Evolutionary conservation across 2,329 filamentous ascomycete genomes (phyloP).

Genomic region (Apiospora rasikravindrae): DNA sequence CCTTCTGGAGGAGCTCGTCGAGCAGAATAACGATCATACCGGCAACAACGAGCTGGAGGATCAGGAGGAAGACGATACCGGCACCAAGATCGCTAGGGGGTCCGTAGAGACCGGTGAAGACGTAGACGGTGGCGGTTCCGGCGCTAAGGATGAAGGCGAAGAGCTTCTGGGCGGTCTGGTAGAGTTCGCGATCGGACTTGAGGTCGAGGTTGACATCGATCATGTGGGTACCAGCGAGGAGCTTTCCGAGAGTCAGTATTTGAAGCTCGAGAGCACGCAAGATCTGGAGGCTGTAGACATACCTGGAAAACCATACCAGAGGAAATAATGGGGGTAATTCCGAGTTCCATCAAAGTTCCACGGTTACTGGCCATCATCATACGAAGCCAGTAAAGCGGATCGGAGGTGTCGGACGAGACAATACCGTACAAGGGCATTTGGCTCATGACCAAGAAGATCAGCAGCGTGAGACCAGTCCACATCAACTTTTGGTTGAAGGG

Average conservation of each 20-base stretch:
- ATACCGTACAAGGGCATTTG: slow-evolving; percentile 98
- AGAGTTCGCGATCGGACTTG: slow-evolving; percentile 99
- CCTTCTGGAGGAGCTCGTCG: slow-evolving; percentile 98
- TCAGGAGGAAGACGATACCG: slow-evolving; percentile 96
- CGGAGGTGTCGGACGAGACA: slow-evolving; percentile 97
- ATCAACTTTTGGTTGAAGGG: slow-evolving; percentile 99
- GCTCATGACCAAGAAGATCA: slow-evolving; percentile 99
- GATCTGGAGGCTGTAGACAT: slow-evolving; percentile 34
- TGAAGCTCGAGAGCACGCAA: slow-evolving; percentile 60
- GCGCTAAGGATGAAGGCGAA: slow-evolving; percentile 98
- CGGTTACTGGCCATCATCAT: slow-evolving; percentile 99
- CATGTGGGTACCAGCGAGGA: slow-evolving; percentile 97
- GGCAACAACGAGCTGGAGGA: slow-evolving; percentile 96
- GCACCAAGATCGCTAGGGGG: slow-evolving; percentile 95
- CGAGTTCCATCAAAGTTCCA: slow-evolving; percentile 93
- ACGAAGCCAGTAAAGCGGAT: slow-evolving; percentile 98
- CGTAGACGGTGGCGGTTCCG: slow-evolving; percentile 96
- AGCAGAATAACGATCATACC: slow-evolving; percentile 99
- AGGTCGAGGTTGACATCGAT: slow-evolving; percentile 99
- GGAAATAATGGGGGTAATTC: slow-evolving; percentile 98
- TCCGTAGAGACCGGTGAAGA: slow-evolving; percentile 97
- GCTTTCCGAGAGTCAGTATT: slow-evolving; percentile 99
- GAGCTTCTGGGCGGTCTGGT: slow-evolving; percentile 99
- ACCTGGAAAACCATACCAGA: slow-evolving; percentile 98
- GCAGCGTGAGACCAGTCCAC: slow-evolving; percentile 91